These are phyloP conservation scores for Talaromyces sp. DNA, from an alignment of 2,329 filamentous ascomycete genomes.

Conservation along the genomic window DNA sequence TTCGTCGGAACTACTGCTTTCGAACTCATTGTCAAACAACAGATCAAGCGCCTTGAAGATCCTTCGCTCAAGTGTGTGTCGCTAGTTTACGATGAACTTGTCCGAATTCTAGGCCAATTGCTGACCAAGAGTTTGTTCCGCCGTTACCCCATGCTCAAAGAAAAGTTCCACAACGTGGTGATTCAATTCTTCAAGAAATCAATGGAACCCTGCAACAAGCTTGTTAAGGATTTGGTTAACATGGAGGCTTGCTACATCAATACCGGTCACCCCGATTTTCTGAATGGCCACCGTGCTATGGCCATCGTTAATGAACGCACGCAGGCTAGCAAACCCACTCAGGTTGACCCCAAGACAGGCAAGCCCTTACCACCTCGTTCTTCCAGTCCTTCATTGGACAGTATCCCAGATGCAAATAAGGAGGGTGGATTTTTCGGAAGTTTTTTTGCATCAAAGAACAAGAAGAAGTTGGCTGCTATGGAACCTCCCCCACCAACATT, in stretches of 20 bases:
- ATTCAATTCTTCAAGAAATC: constrained; percentile 96
- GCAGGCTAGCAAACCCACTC: constrained; percentile 73
- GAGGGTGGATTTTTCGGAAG: constrained; percentile 81
- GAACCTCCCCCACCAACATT: constrained; percentile 86
- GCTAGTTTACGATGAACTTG: constrained; percentile 93
- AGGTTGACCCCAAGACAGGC: constrained; percentile 97
- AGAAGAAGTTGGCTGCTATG: constrained; percentile 99
- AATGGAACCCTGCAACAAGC: constrained; percentile 97
- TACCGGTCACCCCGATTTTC: constrained; percentile 94
- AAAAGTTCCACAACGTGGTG: constrained; percentile 91
- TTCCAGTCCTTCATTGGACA: constrained; percentile 67
- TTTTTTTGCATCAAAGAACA: constrained; percentile 99
- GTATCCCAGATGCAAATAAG: constrained; percentile 39
- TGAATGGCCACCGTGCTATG: constrained; percentile 96
- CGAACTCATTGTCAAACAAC: constrained; percentile 96
- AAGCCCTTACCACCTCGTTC: constrained; percentile 82
- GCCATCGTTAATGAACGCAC: constrained; percentile 94
- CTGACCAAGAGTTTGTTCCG: constrained; percentile 85
- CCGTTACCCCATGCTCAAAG: constrained; percentile 88
- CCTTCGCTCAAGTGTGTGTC: constrained; percentile 97
- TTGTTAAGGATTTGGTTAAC: constrained; percentile 82
- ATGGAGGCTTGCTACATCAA: constrained; percentile 99
- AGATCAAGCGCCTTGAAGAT: constrained; percentile 94
- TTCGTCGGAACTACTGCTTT: constrained; percentile 99
- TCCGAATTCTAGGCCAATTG: constrained; percentile 87